Evolutionary conservation across 139 green algal species (phyloP), one percentile per base, ranked within the genome.

Genomic region (Pseudopediastrum boryanum): DNA sequence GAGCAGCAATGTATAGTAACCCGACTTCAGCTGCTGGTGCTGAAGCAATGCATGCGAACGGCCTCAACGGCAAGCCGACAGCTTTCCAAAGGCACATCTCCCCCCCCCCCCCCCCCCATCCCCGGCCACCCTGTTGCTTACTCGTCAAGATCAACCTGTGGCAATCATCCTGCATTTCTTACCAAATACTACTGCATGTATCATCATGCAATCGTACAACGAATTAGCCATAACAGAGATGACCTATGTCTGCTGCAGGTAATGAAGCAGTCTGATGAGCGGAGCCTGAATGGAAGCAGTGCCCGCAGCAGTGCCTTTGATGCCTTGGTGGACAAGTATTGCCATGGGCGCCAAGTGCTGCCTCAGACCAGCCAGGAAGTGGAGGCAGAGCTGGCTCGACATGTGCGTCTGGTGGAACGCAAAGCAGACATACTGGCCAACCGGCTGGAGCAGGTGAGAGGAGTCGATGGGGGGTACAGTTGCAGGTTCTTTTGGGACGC

Each of bases 271-370:
- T 39, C 74, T 21, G 74, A 81, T 41, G 74, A 81, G 74, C 74
- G 74, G 23, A 10, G 43, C 3, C 61, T 46, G n/a, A 63, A 36
- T 56, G 74, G 74, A 33, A 81, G 41, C 35, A 65, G 62, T n/a
- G 74, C 62, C 10, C 62, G 62, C 1, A 43, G 62, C 35, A 48
- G 66, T 35, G 61, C 62, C 3, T 48, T 82, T 3, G 76, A 82
- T 50, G 43, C 51, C n/a, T 52, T 82, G n/a, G 76, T 42, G 35
- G 38, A 64, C 38, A 82, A 82, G 64, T 82, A 82, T 41, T 82
- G 76, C 76, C n/a, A n/a, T n/a, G n/a, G n/a, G n/a, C n/a, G n/a
- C n/a, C n/a, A n/a, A n/a, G n/a, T n/a, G n/a, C n/a, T n/a, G n/a
- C n/a, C n/a, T n/a, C n/a, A n/a, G n/a, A 72, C 61, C 33, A 81